Conservation (phyloP, 2,329 filamentous ascomycete genomes). For the Aspergillus calidoustus region DNA sequence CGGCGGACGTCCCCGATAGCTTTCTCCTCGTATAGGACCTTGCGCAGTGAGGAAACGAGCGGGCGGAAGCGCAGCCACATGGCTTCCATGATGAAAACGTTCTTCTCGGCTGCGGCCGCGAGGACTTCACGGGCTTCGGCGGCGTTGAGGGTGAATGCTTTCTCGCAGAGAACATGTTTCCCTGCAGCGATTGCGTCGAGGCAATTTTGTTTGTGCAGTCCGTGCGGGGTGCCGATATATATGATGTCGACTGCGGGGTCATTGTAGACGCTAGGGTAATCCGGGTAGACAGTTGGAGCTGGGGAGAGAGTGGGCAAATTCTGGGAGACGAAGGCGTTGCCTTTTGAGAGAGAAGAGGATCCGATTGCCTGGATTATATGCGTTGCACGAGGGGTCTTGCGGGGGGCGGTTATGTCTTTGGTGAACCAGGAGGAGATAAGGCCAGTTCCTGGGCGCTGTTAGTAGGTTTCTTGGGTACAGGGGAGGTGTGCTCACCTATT, state of each 20-base stretch:
- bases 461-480: background rate
- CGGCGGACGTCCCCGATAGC: conserved; percentile 56
- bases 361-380: conserved; percentile 12
- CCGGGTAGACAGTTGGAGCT: conserved; percentile 60
- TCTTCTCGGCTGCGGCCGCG: conserved; percentile 69
- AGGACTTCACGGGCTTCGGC: conserved; percentile 70
- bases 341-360: conserved; percentile 8
- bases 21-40: conserved; percentile 55
- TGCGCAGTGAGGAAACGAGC: conserved; percentile 68
- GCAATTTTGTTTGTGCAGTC: conserved; percentile 82
- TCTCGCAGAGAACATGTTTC: conserved; percentile 83
- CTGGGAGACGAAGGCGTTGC: background rate
- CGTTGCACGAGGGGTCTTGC: background rate
- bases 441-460: background rate
- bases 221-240: conserved; percentile 83
- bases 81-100: conserved; percentile 75
- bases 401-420: background rate
- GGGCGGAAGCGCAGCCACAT: conserved; percentile 86
- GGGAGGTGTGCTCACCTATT: background rate
- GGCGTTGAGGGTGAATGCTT: conserved; percentile 78
- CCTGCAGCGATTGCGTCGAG: conserved; percentile 77
- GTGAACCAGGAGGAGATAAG: conserved; percentile 14
- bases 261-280: conserved; percentile 74
- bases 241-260: conserved; percentile 77
- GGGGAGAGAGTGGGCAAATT: background rate